Evolutionary conservation across 495 filamentous ascomycete genomes (phyloP), one percentile per base, ranked within the genome.

Genomic region (Tuber umbilicatum): DNA sequence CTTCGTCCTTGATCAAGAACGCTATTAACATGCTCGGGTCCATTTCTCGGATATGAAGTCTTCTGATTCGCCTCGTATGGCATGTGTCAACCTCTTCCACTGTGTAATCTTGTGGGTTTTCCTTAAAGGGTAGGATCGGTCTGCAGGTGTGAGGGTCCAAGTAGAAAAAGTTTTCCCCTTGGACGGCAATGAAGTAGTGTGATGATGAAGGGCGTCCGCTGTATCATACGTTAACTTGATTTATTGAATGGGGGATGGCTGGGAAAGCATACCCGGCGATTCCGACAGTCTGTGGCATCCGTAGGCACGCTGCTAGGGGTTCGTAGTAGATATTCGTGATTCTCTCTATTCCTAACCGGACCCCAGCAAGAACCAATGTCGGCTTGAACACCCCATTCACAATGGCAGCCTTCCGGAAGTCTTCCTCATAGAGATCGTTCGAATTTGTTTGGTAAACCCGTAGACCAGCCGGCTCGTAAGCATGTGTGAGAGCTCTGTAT

Each of bases 11-110:
- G 74, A 99, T 94, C 7, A 99, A 85, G 79, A 99, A 98, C n/a
- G 91, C 96, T 73, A 99, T 92, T 41, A 99, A 85, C 96, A 99
- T 99, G 83, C 94, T 97, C 12, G 96, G 96, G 80, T 99, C 96
- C 93, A 98, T 94, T 73, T 98, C 95, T 74, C 89, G 89, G 45
- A 98, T 86, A 73, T 94, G 90, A 40, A 99, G 86, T 67, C 92
- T 87, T 42, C 95, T 89, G 31, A 98, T 80, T 45, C 96, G 89
- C 69, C 91, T 88, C 4, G 94, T 97, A 83, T 99, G 94, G 81
- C 93, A 97, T 3, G 89, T 90, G 79, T 91, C 89, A 19, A 97
- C 76, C 47, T 97, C 94, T 74, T 92, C 91, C 42, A 83, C 70
- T 0, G 89, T 89, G 80, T 92, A 93, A 23, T 87, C 81, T 88